Conservation (phyloP, 495 filamentous ascomycete genomes). For the Podospora australis region DNA sequence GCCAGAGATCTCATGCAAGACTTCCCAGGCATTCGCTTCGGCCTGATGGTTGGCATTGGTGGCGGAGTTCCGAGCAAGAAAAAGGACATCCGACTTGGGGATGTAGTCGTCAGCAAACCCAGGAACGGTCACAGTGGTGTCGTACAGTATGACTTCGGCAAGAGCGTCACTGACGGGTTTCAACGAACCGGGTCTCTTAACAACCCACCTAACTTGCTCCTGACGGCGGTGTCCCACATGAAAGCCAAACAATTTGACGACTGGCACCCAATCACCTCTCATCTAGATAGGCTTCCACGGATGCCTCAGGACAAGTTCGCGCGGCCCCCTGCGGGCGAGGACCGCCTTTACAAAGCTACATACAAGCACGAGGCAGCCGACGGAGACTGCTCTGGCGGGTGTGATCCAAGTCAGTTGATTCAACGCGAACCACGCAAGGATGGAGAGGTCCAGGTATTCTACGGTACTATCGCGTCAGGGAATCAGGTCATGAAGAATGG, state of each 20-base stretch:
- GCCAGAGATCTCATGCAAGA: not conserved
- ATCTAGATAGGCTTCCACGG: not conserved
- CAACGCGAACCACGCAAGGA: not conserved
- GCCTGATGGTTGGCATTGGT: not conserved
- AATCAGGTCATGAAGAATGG: not conserved
- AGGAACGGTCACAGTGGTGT: not conserved
- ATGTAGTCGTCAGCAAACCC: not conserved
- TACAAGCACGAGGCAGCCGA: constrained; percentile 1
- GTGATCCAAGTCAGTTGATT: not conserved
- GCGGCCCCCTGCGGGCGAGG: not conserved
- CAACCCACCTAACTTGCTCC: not conserved
- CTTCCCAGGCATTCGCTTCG: not conserved
- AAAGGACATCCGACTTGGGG: not conserved
- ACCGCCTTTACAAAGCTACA: not conserved
- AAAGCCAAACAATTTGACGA: too few relatives aligned
- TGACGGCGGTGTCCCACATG: not conserved
- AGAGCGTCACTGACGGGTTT: not conserved
- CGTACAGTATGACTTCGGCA: not conserved
- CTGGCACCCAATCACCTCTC: too few relatives aligned
- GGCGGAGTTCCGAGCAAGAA: not conserved
- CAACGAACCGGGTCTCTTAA: not conserved
- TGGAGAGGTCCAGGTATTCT: not conserved
- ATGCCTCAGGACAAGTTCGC: not conserved
- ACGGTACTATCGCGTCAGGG: not conserved
- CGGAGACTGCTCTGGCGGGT: not conserved